Conservation (phyloP, 306 rosid species). For the Trifolium dubium region DNA sequence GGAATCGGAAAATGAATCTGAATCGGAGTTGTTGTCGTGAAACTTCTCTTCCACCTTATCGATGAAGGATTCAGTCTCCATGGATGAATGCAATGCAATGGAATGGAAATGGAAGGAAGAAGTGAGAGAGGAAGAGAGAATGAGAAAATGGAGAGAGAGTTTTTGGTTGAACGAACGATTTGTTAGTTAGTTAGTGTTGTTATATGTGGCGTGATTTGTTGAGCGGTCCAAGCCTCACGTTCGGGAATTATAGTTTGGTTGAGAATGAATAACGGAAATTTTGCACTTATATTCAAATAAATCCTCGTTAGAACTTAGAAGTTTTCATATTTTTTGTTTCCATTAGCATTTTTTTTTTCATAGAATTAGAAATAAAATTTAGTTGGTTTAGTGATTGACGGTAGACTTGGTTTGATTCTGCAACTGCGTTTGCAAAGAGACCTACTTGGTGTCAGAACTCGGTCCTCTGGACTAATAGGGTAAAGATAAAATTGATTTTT, state of each 20-base stretch:
- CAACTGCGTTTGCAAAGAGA: no score
- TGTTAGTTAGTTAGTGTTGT: not conserved
- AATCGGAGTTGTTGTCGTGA: slow-evolving; percentile 44
- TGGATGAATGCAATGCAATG: not conserved
- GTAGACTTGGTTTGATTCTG: no score
- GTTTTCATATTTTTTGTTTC: no score
- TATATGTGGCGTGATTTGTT: slow-evolving; percentile 26
- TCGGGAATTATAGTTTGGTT: slow-evolving; percentile 18
- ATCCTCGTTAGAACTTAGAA: no score
- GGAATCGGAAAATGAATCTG: slow-evolving; percentile 48
- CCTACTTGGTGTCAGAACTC: no score
- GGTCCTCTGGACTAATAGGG: no score
- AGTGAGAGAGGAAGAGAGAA: slow-evolving; percentile 3
- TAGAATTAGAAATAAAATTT: no score
- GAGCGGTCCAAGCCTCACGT: slow-evolving; percentile 19
- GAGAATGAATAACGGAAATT: slow-evolving; percentile 46
- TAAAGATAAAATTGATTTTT: no score
- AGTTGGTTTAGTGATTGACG: no score
- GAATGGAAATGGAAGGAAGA: slow-evolving; percentile 22
- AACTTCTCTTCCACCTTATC: slow-evolving; percentile 59
- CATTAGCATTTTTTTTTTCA: no score
- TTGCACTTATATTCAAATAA: not conserved
- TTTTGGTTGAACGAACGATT: slow-evolving; percentile 46
- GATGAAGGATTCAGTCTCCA: slow-evolving; percentile 46
- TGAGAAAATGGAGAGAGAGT: slow-evolving; percentile 20